Conservation (phyloP, 768 basidiomycete species). For the Serpula lacrymans region DNA sequence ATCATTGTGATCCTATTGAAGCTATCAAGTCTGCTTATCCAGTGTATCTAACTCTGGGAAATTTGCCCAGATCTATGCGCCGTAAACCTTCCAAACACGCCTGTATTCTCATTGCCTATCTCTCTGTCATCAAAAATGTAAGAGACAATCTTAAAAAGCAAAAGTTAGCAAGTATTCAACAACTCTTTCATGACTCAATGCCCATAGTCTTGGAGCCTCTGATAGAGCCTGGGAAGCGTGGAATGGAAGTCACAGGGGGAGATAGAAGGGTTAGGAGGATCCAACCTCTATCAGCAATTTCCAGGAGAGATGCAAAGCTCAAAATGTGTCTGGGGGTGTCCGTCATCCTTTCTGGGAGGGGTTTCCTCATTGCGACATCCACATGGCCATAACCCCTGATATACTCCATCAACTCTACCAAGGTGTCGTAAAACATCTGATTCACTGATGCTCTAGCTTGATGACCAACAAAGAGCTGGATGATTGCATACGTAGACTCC, state of each 20-base stretch:
- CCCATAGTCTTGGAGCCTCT: constrained; percentile 27
- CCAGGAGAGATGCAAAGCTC: too few species aligned
- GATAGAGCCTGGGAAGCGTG: constrained; percentile 21
- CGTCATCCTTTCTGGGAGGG: constrained; percentile 21
- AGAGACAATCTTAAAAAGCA: too few species aligned
- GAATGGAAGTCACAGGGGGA: constrained; percentile 32
- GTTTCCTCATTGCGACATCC: constrained; percentile 16
- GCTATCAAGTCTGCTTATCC: constrained; percentile 17
- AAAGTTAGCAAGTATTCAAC: too few species aligned
- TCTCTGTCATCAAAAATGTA: too few species aligned
- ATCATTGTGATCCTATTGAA: too few species aligned
- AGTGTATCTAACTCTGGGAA: constrained; percentile 27
- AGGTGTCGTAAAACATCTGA: constrained; percentile 21
- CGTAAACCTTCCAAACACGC: constrained; percentile 26
- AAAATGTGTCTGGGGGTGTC: too few species aligned
- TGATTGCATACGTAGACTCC: too few species aligned
- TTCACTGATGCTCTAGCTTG: too few species aligned
- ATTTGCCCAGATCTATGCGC: constrained; percentile 38
- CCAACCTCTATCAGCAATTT: too few species aligned
- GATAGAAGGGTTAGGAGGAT: too few species aligned
- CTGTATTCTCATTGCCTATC: constrained; percentile 20
- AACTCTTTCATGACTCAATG: constrained; percentile 1
- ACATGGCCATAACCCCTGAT: constrained; percentile 19
- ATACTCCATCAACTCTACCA: constrained; percentile 22
- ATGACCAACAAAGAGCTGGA: too few species aligned